A percentile compares a stretch with the other conserved stretches of the same genome.
phyloP scores from a whole-genome alignment of 139 green algal species.

The Limnomonas spitsbergensis region DNA sequence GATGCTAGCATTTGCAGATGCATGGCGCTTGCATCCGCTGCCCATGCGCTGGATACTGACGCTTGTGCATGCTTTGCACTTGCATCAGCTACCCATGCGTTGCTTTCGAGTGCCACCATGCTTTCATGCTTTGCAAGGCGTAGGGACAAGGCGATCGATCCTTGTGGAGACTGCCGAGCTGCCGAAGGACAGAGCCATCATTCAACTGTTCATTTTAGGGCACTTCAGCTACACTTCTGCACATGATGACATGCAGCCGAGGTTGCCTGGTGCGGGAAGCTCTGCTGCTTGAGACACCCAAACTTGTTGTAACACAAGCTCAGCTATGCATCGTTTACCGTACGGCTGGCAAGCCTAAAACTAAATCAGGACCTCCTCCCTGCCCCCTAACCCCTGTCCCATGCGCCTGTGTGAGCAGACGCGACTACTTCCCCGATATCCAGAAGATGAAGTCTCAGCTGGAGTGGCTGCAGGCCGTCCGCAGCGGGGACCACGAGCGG shows the following conservation, averaged over 20 bases:
- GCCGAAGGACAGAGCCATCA: too few relatives aligned
- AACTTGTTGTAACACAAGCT: background rate
- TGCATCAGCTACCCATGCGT: background rate
- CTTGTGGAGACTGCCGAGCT: too few relatives aligned
- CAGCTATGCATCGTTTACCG: too few relatives aligned
- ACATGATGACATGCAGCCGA: too few relatives aligned
- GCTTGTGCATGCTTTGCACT: too few relatives aligned
- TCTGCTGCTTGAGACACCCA: background rate
- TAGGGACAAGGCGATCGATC: too few relatives aligned
- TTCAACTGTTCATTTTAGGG: too few relatives aligned
- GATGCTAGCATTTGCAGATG: too few relatives aligned
- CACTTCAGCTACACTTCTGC: too few relatives aligned
- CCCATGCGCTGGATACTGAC: too few relatives aligned
- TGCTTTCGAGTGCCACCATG: background rate
- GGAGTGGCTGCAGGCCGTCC: slow-evolving; percentile 57
- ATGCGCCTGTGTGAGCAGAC: background rate
- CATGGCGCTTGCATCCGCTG: too few relatives aligned
- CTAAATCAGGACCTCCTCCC: background rate
- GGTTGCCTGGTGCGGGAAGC: background rate
- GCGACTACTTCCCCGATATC: slow-evolving; percentile 14
- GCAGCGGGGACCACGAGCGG: slow-evolving; percentile 55
- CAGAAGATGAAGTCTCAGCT: slow-evolving; percentile 16
- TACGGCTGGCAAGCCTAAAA: too few relatives aligned
- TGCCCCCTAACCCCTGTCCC: background rate
- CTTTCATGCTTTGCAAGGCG: background rate